Conservation (phyloP, 352 stramenopile species). For the Phytophthora meadii region DNA sequence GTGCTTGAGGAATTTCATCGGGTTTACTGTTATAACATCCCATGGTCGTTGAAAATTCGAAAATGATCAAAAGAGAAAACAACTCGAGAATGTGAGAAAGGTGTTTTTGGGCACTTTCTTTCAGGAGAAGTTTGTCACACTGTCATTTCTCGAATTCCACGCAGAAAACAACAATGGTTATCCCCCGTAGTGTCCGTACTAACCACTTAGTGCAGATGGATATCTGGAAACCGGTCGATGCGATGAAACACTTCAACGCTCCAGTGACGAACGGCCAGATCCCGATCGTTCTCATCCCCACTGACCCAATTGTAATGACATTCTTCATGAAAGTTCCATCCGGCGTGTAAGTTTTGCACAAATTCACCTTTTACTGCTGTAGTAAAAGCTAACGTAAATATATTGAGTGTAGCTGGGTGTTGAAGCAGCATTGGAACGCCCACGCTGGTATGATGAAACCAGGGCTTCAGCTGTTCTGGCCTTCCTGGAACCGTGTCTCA, state of each 20-base stretch:
- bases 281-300: slow-evolving; percentile 37
- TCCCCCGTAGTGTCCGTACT: slow-evolving; percentile 5
- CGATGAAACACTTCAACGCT: slow-evolving; percentile 44
- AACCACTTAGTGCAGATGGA: slow-evolving; percentile 45
- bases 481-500: slow-evolving; percentile 73
- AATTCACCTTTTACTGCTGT: not conserved
- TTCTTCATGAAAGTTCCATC: slow-evolving; percentile 41
- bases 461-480: slow-evolving; percentile 67
- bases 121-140: not conserved
- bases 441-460: slow-evolving; percentile 74
- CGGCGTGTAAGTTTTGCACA: slow-evolving; percentile 24
- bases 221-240: slow-evolving; percentile 40
- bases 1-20: not conserved
- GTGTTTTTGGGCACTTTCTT: not conserved
- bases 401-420: not conserved
- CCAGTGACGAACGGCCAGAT: slow-evolving; percentile 38
- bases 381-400: not conserved
- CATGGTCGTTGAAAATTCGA: not conserved
- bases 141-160: no score
- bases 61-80: not conserved
- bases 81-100: not conserved
- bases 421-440: slow-evolving; percentile 65
- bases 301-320: slow-evolving; percentile 31
- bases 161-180: not conserved
- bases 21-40: not conserved